Evolutionary conservation across 805 yeast genomes (phyloP), one percentile per base, ranked within the genome.

Genomic region (Metschnikowia baotianmanensis): DNA sequence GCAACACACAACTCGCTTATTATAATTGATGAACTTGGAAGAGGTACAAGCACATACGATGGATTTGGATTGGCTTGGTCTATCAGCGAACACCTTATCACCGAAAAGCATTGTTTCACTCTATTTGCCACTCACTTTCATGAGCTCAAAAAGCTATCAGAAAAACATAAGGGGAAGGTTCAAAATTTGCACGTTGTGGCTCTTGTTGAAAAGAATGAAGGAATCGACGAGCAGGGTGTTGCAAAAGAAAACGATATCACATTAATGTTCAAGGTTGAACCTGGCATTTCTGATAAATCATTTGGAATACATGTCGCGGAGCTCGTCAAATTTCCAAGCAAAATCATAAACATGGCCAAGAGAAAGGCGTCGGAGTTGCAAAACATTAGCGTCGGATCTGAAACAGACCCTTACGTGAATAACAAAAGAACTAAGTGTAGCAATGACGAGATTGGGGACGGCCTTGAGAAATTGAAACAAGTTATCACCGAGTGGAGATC

Each of bases 61-160:
- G 99, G 99, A 0, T 93, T 93, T 69, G 99, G 99, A 0, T 72
- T 93, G 29, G 99, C 99, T 0, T 93, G 96, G 95, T 84, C 97
- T 0, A 93, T 93, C 40, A 84, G 91, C 49, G 96, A 90, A 57
- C 82, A 83, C 62, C 80, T 91, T 44, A 82, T 93, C 3, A 71
- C 71, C 15, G 71, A 83, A 36, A 75, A 86, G 37, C 72, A 76
- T 36, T 83, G 96, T 48, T 88, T 89, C 62, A 80, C 95, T 0
- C 58, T 93, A 42, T 93, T 93, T 72, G 98, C 99, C 0, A 93
- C 99, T 0, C 99, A 93, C 70, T 93, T 93, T 73, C 98, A 93
- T 62, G 99, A 93, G 61, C 72, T 93, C 45, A 93, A 98, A 1
- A 82, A 83, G 24, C 68, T 93, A 36, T 72, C 95, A 0, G 82